Base-by-base conservation (phyloP, 2,329 filamentous ascomycete species). In the Hypoxylon sp. region DNA sequence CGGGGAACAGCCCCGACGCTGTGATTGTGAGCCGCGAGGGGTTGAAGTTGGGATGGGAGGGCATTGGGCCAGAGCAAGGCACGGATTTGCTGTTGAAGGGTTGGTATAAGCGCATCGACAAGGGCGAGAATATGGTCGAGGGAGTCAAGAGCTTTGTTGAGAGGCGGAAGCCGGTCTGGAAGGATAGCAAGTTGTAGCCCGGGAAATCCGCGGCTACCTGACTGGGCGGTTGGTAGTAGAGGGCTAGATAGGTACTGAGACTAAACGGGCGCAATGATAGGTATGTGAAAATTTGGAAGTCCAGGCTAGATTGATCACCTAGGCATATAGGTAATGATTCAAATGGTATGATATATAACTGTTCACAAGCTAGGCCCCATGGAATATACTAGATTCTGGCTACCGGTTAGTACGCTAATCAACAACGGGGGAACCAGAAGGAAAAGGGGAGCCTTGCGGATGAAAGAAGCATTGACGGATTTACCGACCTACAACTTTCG, bases 111-210 rank as follows among this genome's bases (percentile, higher is more conserved):
- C 81, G 81, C 63, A 82, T 94, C 59, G 82, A 89, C 66, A 83
- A 81, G 1, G 90, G 87, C 0, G 89, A 91, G 70, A 95, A 95
- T 77, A 88, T 93, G 78, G 85, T 84, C 58, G 91, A 94, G 78
- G 92, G 92, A 0, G 81, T 94, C 18, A 81, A 76, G 78, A 91
- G 91, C 64, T 95, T 95, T 80, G 89, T 91, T 16, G 91, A 93
- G 83, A 93, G 89, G 83, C 83, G 90, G 73, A 84, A 86, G 78
- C 87, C 91, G 1, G 81, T 81, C 36, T 94, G 91, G 91, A 85
- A 81, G 72, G 81, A 87, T 61, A 89, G 86, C 74, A 89, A 88
- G 76, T 71, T 89, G 70, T 89, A 77, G 78, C 28, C 26, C 2
- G 18, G 45, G 36, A 8, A 16, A 7, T 28, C 8, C 36, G 11